Percentiles rank a stretch among this genome's conserved stretches.
Evolutionary conservation across 371 early-diverging fungal genomes (phyloP).

Genomic region (Actinomucor elegans): DNA sequence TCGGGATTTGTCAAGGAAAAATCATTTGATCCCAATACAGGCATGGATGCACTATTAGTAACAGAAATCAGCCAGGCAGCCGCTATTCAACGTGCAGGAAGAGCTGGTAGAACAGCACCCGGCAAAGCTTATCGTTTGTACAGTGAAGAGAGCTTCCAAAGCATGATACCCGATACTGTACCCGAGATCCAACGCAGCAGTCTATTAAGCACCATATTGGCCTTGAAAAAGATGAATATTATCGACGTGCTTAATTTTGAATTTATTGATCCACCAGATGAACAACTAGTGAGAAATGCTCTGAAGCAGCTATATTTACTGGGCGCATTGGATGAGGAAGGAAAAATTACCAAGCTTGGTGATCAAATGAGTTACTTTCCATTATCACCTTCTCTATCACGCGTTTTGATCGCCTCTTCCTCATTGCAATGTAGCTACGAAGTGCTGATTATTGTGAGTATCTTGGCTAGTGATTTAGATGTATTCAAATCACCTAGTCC

Average conservation of each 20-base stretch:
- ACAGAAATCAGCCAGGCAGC: conserved; percentile 89
- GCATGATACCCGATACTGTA: conserved; percentile 80
- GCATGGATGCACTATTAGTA: conserved; percentile 83
- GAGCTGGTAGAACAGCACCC: conserved; percentile 91
- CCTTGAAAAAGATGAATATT: conserved; percentile 91
- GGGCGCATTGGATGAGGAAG: conserved; percentile 92
- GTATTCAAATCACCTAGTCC: conserved; percentile 67
- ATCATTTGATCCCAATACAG: conserved; percentile 73
- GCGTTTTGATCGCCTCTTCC: conserved; percentile 77
- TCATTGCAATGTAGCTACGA: conserved; percentile 46
- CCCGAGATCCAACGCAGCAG: conserved; percentile 97
- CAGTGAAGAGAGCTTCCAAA: conserved; percentile 82
- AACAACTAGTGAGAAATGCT: conserved; percentile 79
- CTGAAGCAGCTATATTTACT: conserved; percentile 91
- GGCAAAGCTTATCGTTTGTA: conserved; percentile 98
- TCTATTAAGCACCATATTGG: conserved; percentile 83
- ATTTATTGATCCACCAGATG: conserved; percentile 94
- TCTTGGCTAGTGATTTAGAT: conserved; percentile 87
- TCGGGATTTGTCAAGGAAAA: conserved; percentile 92
- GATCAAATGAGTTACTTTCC: conserved; percentile 95
- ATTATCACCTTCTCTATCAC: conserved; percentile 90
- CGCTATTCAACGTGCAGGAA: conserved; percentile 96
- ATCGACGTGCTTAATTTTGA: conserved; percentile 93
- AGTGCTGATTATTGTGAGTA: conserved; percentile 57
- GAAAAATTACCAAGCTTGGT: conserved; percentile 91